Conservation (phyloP, 768 basidiomycete genomes). For the Auriscalpium microsporum region DNA sequence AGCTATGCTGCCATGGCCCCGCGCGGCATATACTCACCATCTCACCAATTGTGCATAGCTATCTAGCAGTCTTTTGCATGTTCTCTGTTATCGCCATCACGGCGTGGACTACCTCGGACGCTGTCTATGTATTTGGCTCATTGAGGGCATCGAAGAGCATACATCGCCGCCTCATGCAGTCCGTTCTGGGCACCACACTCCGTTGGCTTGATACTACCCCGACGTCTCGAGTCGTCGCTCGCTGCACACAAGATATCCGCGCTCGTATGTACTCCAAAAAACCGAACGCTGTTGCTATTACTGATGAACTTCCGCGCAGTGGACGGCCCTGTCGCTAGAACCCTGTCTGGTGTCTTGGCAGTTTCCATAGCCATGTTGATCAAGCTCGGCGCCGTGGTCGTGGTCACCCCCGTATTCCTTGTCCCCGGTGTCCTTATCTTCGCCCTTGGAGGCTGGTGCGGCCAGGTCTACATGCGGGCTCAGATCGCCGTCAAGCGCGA, state of each 20-base stretch:
- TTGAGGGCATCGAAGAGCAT: conserved; percentile 48
- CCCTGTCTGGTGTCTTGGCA: too few relatives aligned
- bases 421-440: conserved; percentile 29
- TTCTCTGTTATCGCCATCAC: not conserved
- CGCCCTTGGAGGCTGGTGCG: conserved; percentile 33
- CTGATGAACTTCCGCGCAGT: too few relatives aligned
- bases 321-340: too few relatives aligned
- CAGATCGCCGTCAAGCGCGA: conserved; percentile 51
- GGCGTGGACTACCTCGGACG: conserved; percentile 3
- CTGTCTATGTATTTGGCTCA: conserved; percentile 37
- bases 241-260: conserved; percentile 60
- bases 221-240: conserved; percentile 49
- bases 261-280: conserved; percentile 15
- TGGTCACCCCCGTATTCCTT: conserved; percentile 31
- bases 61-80: conserved; percentile 34
- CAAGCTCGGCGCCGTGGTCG: conserved; percentile 20
- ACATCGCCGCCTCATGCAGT: conserved; percentile 41
- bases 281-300: too few relatives aligned
- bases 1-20: not conserved
- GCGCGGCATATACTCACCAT: not conserved
- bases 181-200: conserved; percentile 52
- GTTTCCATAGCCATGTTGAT: too few relatives aligned
- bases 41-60: conserved; percentile 26
- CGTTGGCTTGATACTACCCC: conserved; percentile 46
- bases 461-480: conserved; percentile 45